phyloP scores from a whole-genome alignment of 495 filamentous ascomycete genomes.

The Penicillium cinerascens region DNA sequence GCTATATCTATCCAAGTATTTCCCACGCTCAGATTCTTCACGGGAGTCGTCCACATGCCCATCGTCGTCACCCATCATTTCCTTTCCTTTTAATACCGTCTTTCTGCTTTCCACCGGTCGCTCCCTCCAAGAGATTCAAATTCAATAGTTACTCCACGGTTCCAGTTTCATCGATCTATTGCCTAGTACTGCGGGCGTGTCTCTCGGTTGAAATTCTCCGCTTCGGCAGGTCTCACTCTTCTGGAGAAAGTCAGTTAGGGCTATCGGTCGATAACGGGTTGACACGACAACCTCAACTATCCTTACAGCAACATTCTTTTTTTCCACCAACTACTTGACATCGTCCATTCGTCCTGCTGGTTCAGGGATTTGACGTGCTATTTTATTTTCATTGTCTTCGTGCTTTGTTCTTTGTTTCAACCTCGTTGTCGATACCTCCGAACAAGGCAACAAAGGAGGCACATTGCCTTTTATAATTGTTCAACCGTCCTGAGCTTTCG shows the following conservation, averaged over 20 bases:
- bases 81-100: conserved; percentile 16
- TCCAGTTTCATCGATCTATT: conserved; percentile 18
- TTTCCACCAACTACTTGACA: conserved; percentile 18
- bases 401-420: not conserved
- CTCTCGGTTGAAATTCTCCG: conserved; percentile 22
- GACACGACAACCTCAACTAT: conserved; percentile 47
- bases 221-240: conserved; percentile 30
- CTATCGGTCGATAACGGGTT: conserved; percentile 38
- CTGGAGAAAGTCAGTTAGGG: conserved; percentile 25
- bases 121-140: conserved; percentile 1
- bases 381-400: not conserved
- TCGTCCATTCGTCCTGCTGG: conserved; percentile 23
- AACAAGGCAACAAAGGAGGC: not conserved
- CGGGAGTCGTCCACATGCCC: conserved; percentile 39
- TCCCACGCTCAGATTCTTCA: conserved; percentile 34
- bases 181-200: conserved; percentile 18
- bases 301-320: conserved; percentile 43
- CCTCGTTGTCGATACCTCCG: not conserved
- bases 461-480: not conserved
- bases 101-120: not conserved
- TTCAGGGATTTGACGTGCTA: conserved; percentile 15
- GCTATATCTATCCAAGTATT: conserved; percentile 32
- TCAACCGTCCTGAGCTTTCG: not conserved
- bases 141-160: conserved; percentile 8
- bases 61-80: conserved; percentile 25